These are phyloP conservation scores for Tolypocladium amazonense DNA, from an alignment of 2,329 filamentous ascomycete species.

Conservation along the genomic window DNA sequence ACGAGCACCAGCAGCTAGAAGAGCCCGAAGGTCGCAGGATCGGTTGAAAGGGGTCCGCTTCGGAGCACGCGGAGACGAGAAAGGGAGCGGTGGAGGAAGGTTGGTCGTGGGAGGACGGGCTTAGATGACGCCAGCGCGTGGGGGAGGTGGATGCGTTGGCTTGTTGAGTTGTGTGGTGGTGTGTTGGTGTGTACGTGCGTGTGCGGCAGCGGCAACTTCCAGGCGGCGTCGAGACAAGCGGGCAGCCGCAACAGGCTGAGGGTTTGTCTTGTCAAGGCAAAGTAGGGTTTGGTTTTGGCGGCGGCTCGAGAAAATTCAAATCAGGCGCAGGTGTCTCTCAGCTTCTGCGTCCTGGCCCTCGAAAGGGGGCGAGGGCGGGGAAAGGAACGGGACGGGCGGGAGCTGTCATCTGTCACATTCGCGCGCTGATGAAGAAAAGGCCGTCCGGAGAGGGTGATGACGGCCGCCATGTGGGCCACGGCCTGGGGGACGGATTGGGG, in stretches of 20 bases:
- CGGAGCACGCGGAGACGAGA: background rate
- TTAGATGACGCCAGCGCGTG: background rate
- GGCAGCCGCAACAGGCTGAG: background rate
- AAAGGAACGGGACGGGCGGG: background rate
- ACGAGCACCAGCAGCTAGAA: background rate
- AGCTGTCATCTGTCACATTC: background rate
- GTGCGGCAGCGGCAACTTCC: background rate
- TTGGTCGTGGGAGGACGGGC: background rate
- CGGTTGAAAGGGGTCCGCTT: background rate
- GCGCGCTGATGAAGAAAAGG: background rate
- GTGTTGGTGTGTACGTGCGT: background rate
- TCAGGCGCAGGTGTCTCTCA: background rate
- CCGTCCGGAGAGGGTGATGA: background rate
- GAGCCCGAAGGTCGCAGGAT: background rate
- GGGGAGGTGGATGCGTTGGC: background rate
- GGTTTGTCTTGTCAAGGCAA: background rate
- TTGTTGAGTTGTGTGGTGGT: background rate
- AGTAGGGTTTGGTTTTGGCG: background rate
- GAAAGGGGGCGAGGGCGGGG: background rate
- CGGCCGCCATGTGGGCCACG: background rate
- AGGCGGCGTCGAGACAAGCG: background rate
- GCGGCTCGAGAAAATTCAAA: background rate
- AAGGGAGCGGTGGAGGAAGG: background rate
- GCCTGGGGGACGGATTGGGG: background rate
- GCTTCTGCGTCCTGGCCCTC: background rate